Percentiles rank a stretch among this genome's conserved stretches.
Evolutionary conservation across 352 stramenopile species (phyloP).

Genomic region (Halophytophthora batemanensis): DNA sequence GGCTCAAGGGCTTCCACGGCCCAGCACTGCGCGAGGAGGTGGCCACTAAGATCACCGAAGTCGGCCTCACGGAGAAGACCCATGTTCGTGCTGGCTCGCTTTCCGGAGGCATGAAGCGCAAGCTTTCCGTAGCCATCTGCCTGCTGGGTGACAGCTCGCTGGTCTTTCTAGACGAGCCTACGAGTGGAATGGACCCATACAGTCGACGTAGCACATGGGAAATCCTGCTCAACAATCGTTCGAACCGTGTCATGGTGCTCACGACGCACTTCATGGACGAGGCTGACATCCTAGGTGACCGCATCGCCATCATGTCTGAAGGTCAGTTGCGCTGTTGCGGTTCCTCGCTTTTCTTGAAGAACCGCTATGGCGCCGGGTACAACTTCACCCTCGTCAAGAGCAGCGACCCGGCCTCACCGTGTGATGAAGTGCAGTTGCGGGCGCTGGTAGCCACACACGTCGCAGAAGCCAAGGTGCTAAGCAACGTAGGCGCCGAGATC

Average conservation of each 20-base stretch:
- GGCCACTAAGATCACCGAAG: constrained; percentile 57
- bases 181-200: constrained; percentile 95
- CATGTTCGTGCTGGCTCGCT: constrained; percentile 58
- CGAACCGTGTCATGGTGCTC: constrained; percentile 84
- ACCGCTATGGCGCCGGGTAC: constrained; percentile 91
- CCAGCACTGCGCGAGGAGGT: constrained; percentile 46
- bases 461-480: constrained; percentile 72
- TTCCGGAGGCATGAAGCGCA: constrained; percentile 94
- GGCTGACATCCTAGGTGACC: constrained; percentile 53
- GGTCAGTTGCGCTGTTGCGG: constrained; percentile 85
- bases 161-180: constrained; percentile 92
- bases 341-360: constrained; percentile 92
- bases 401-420: too few species aligned
- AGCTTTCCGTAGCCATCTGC: constrained; percentile 93
- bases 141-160: constrained; percentile 93
- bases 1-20: constrained; percentile 84
- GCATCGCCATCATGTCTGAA: constrained; percentile 94
- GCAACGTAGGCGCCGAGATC: constrained; percentile 92
- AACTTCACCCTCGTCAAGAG: constrained; percentile 71
- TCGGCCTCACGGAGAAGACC: constrained; percentile 89
- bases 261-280: constrained; percentile 89
- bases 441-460: constrained; percentile 58
- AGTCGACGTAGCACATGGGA: constrained; percentile 94
- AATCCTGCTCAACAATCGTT: constrained; percentile 79
- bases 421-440: constrained; percentile 29